A percentile compares a stretch with the other conserved stretches of the same genome.
These are phyloP conservation scores for Symbiotaphrina buchneri DNA, from an alignment of 495 filamentous ascomycete genomes.

Conservation along the genomic window DNA sequence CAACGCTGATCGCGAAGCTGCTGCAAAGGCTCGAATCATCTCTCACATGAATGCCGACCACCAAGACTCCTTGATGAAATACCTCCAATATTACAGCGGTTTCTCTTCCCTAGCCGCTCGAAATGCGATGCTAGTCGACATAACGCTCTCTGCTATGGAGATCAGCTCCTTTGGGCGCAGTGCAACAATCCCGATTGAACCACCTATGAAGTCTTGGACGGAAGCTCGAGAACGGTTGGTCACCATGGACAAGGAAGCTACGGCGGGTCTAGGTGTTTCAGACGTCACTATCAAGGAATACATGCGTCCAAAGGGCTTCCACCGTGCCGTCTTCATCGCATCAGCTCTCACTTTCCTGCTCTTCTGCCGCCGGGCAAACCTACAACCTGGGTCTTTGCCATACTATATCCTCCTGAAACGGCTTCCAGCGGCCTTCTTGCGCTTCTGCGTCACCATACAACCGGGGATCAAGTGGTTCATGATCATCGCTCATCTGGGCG, in stretches of 20 bases:
- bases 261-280: constrained; percentile 26
- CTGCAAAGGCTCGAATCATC: constrained; percentile 37
- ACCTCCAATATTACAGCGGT: constrained; percentile 35
- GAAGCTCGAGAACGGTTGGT: constrained; percentile 43
- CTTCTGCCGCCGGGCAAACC: constrained; percentile 24
- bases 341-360: constrained; percentile 20
- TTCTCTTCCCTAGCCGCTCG: constrained; percentile 21
- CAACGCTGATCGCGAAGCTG: no score
- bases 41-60: constrained; percentile 71
- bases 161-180: constrained; percentile 22
- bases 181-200: constrained; percentile 34
- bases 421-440: constrained; percentile 22
- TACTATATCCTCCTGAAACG: constrained; percentile 23
- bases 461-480: constrained; percentile 19
- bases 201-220: constrained; percentile 31
- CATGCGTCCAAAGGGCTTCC: constrained; percentile 17
- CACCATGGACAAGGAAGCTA: constrained; percentile 39
- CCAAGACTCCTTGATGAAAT: constrained; percentile 36
- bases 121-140: constrained; percentile 31
- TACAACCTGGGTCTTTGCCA: constrained; percentile 28
- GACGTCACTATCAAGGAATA: constrained; percentile 33
- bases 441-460: constrained; percentile 22
- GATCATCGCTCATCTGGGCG: constrained; percentile 26
- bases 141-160: constrained; percentile 31
- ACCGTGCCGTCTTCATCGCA: constrained; percentile 19